Base-by-base conservation (phyloP, 345 rosid species). In the Zanthoxylum bungeanum region DNA sequence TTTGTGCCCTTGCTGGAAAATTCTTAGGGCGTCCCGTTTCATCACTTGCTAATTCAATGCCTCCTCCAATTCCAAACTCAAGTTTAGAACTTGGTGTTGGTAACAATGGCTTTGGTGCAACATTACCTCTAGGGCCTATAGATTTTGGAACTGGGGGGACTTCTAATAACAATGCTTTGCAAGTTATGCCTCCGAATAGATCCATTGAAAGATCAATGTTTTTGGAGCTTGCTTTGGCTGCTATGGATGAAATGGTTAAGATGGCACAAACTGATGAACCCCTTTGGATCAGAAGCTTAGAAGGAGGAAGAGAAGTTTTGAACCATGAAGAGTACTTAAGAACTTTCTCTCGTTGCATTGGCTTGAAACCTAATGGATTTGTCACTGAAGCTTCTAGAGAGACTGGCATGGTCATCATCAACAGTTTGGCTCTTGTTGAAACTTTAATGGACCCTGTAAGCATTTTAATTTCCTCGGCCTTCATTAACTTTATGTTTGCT, bases 381-480 rank as follows among this genome's bases (percentile, higher is more conserved):
- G 89, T 89, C 27, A 68, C 86, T 0, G 98, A 94, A 76, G 93
- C 98, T 64, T 94, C 98, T 11, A 84, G 96, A 40, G 98, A 89
- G 68, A 73, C 89, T 25, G 98, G 95, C 22, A 72, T 89, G 83
- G 97, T 90, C 33, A 92, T 89, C 79, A 88, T 94, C 82, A 90
- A 90, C 81, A 89, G 98, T 65, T 77, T 87, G 74, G 98, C 98
- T 21, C 90, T 94, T 19, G 93, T 92, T 8, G 97, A 92, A 82
- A 92, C 98, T 34, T 78, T 94, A 62, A 94, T 94, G 98, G 97
- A 94, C 77, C 84, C 91, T 64, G 98, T 94, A 66, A 87, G 89
- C n/a, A 64, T 22, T 22, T 24, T 64, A 14, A 14, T 1, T 37
- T 28, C 24, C 17, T 28, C 19, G 17, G 12, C 0, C 49, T 14